phyloP scores from a whole-genome alignment of 116 monocot species.

The Posidonia oceanica region DNA sequence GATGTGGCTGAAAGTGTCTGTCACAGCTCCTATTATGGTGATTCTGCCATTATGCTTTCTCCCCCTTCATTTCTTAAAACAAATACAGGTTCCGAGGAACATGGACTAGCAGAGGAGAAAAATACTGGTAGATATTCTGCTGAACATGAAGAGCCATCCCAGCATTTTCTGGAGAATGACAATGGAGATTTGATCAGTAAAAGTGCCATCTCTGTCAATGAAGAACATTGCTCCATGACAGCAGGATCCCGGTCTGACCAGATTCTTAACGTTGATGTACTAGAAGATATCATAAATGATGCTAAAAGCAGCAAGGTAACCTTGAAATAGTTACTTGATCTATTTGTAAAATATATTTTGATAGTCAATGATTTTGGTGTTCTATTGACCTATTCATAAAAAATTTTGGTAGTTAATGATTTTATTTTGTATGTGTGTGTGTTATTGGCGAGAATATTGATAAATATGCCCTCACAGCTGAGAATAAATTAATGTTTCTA shows the following conservation, averaged over 20 bases:
- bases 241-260: slow-evolving; percentile 3
- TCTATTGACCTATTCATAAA: too few relatives aligned
- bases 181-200: slow-evolving; percentile 7
- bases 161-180: slow-evolving; percentile 7
- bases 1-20: not conserved
- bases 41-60: not conserved
- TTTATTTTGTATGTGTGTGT: too few relatives aligned
- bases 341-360: too few relatives aligned
- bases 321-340: not conserved
- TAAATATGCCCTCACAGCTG: too few relatives aligned
- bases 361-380: too few relatives aligned
- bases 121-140: not conserved
- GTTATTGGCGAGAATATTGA: too few relatives aligned
- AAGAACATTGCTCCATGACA: not conserved
- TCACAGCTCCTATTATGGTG: not conserved
- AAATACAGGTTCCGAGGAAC: not conserved
- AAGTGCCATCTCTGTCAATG: slow-evolving; percentile 3
- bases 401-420: too few relatives aligned
- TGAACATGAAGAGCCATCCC: not conserved
- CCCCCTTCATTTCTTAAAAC: not conserved
- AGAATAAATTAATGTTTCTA: too few relatives aligned
- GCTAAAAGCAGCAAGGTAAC: slow-evolving; percentile 40
- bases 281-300: slow-evolving; percentile 44
- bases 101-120: not conserved
- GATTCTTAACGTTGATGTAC: slow-evolving; percentile 18